Percentiles rank a stretch among this genome's conserved stretches.
Evolutionary conservation across 148 eudicot genomes (phyloP).

Genomic region (Cornus florida): DNA sequence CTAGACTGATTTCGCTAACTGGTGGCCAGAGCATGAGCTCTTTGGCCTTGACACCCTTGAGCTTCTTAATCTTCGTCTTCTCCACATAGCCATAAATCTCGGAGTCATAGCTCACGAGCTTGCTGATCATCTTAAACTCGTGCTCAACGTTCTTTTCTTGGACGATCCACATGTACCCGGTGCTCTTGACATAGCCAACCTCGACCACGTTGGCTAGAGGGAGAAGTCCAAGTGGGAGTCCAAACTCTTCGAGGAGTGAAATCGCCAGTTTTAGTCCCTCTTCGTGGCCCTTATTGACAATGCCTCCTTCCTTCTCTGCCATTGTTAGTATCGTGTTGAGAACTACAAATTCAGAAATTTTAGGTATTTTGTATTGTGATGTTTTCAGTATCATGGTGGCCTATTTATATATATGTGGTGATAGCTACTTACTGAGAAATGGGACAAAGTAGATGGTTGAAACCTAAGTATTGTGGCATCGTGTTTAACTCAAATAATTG

Average conservation of each 20-base stretch:
- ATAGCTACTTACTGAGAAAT: neutral
- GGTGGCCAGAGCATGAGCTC: slow-evolving; percentile 37
- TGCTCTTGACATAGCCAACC: slow-evolving; percentile 30
- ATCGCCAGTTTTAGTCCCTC: slow-evolving; percentile 30
- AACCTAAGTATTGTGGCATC: neutral
- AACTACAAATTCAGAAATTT: too few species aligned
- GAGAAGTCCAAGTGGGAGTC: slow-evolving; percentile 30
- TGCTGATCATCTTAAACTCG: slow-evolving; percentile 27
- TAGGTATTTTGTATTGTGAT: neutral
- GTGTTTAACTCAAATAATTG: neutral
- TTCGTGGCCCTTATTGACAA: slow-evolving; percentile 29
- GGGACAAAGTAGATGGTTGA: neutral
- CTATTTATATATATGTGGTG: neutral
- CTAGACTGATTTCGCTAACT: slow-evolving; percentile 23
- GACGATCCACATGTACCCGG: slow-evolving; percentile 31
- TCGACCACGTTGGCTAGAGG: slow-evolving; percentile 28
- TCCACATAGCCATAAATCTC: slow-evolving; percentile 18
- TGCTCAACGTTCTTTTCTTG: slow-evolving; percentile 25
- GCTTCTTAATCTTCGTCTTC: slow-evolving; percentile 30
- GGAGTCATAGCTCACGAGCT: slow-evolving; percentile 29
- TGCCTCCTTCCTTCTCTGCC: slow-evolving; percentile 29
- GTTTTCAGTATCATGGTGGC: neutral
- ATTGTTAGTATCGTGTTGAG: neutral
- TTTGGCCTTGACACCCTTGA: slow-evolving; percentile 32
- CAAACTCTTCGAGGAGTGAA: slow-evolving; percentile 25